Percentiles rank a stretch among this genome's conserved stretches.
Evolutionary conservation across 805 yeast genomes (phyloP).

Genomic region (Metschnikowia similis): DNA sequence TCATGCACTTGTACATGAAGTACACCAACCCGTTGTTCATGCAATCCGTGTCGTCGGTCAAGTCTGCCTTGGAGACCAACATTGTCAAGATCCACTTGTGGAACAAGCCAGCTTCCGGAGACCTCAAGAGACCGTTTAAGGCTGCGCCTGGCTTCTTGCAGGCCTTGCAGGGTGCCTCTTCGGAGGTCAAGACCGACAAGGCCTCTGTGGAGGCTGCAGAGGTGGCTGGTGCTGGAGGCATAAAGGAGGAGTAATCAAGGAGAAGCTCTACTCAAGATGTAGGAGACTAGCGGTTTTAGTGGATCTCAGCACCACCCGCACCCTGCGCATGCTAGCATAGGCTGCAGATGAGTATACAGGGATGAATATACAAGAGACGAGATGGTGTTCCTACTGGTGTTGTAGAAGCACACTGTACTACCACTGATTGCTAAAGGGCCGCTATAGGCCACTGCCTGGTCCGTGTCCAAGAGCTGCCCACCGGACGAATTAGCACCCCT

Average conservation of each 20-base stretch:
- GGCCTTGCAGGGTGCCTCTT: constrained; percentile 60
- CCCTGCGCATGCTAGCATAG: too few relatives aligned
- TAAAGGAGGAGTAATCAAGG: constrained; percentile 67
- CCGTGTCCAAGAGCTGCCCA: too few relatives aligned
- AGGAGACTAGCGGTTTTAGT: too few relatives aligned
- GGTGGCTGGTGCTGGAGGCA: constrained; percentile 79
- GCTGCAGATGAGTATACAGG: too few relatives aligned
- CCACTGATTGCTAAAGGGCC: too few relatives aligned
- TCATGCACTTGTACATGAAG: constrained; percentile 97
- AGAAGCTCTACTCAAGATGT: too few relatives aligned
- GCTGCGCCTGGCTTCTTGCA: constrained; percentile 51
- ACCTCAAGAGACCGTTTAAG: constrained; percentile 95
- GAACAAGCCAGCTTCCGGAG: constrained; percentile 79
- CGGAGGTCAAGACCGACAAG: constrained; percentile 74
- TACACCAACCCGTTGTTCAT: constrained; percentile 95
- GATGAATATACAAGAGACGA: too few relatives aligned
- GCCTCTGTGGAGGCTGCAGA: constrained; percentile 82
- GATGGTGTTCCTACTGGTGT: neutral
- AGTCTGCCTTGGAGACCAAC: constrained; percentile 85
- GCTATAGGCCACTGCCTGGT: too few relatives aligned
- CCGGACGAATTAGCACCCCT: too few relatives aligned
- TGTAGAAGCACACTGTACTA: too few relatives aligned
- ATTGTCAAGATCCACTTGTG: constrained; percentile 87
- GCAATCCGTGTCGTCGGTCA: constrained; percentile 89
- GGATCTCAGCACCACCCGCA: too few relatives aligned